Percentiles rank a stretch among this genome's conserved stretches.
Evolutionary conservation across 176 grass and related monocot species (phyloP).

Genomic region (Bolboschoenus planiculmis): DNA sequence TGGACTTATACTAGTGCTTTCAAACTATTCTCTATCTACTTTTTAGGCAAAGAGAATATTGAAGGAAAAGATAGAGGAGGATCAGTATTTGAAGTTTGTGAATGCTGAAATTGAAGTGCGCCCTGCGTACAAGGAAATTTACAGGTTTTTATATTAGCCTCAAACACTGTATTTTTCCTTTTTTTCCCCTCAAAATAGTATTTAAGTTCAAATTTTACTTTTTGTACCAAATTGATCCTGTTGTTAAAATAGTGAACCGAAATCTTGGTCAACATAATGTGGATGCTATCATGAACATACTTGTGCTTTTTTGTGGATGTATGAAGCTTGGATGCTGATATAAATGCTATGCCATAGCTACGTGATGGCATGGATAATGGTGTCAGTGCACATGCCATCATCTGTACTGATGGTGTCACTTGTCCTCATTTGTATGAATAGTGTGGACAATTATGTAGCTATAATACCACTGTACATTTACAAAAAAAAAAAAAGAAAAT

Average conservation of each 20-base stretch:
- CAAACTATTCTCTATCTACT: constrained; percentile 15
- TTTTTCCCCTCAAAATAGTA: neutral
- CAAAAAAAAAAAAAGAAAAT: neutral
- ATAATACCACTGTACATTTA: neutral
- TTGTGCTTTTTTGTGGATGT: neutral
- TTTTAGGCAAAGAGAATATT: constrained; percentile 84
- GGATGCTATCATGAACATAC: neutral
- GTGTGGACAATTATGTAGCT: neutral
- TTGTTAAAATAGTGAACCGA: neutral
- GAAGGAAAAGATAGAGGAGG: constrained; percentile 64
- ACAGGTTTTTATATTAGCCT: constrained; percentile 47
- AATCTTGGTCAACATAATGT: neutral
- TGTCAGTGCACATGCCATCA: neutral
- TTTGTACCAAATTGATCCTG: neutral
- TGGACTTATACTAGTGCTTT: constrained; percentile 14
- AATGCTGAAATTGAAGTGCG: constrained; percentile 80
- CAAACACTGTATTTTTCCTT: neutral
- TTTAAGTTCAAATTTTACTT: neutral
- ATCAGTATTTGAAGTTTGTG: constrained; percentile 90
- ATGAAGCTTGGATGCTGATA: neutral
- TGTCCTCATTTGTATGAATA: neutral
- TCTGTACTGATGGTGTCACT: neutral
- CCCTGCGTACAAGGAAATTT: constrained; percentile 82
- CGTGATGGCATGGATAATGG: neutral
- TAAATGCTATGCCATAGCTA: neutral